phyloP scores from a whole-genome alignment of 2,329 filamentous ascomycete species.

The Fonsecaea erecta region DNA sequence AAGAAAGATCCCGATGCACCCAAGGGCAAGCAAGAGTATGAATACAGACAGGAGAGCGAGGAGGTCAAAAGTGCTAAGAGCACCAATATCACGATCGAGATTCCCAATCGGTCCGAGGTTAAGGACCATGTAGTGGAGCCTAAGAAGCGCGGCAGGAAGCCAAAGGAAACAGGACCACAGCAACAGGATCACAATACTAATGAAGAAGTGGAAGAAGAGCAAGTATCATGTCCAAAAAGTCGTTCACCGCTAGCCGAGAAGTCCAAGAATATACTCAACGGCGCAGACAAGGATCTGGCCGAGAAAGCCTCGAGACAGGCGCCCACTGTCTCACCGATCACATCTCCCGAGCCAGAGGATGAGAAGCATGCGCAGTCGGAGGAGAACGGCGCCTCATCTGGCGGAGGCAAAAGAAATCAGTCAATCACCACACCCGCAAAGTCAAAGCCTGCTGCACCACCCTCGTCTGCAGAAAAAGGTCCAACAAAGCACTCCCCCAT shows the following conservation, averaged over 20 bases:
- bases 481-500: constrained; percentile 36
- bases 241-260: constrained; percentile 28
- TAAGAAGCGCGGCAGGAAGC: constrained; percentile 38
- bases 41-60: neutral
- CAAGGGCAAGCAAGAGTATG: constrained; percentile 13
- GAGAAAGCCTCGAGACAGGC: constrained; percentile 7
- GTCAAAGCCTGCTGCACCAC: neutral
- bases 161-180: constrained; percentile 30
- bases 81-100: constrained; percentile 31
- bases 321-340: constrained; percentile 26
- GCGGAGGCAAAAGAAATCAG: constrained; percentile 9
- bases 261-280: constrained; percentile 18
- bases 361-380: neutral
- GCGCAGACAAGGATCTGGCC: neutral
- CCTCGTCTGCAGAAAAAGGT: constrained; percentile 26
- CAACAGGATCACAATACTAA: constrained; percentile 7
- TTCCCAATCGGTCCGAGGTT: constrained; percentile 22
- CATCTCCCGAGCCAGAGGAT: constrained; percentile 21
- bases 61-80: constrained; percentile 5
- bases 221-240: neutral
- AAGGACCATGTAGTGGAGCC: constrained; percentile 24
- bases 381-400: neutral
- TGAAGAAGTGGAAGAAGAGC: constrained; percentile 16
- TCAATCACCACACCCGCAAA: constrained; percentile 20
- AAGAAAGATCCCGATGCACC: constrained; percentile 29